Percentiles rank a stretch among this genome's conserved stretches.
Conservation (phyloP, 2,329 filamentous ascomycete genomes). For the Neonectria faginata region DNA sequence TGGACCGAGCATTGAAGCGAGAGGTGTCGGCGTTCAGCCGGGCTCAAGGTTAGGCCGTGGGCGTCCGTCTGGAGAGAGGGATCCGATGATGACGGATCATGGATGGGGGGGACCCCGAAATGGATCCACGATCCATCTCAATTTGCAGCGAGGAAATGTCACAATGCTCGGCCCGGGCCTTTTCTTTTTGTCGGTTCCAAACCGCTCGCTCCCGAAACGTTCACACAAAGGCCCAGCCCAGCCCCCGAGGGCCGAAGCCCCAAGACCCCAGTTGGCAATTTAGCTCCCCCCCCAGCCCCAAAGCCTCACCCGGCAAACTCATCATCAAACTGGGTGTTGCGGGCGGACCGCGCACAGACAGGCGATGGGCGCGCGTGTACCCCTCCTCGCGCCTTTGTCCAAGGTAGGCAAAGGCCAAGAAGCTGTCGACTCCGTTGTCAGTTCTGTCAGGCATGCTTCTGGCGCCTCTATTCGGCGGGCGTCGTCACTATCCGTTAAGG, state of each 20-base stretch:
- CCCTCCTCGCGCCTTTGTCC: constrained; percentile 30
- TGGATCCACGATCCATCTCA: constrained; percentile 15
- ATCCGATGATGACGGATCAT: constrained; percentile 19
- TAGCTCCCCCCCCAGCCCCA: constrained; percentile 9
- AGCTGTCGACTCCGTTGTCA: constrained; percentile 20
- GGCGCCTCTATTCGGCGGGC: constrained; percentile 5
- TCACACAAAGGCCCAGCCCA: constrained; percentile 19
- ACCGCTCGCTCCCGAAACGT: constrained; percentile 21
- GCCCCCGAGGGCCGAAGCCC: too few species aligned
- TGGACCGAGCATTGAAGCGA: constrained; percentile 2
- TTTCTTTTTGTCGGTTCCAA: constrained; percentile 34
- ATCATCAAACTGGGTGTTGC: constrained; percentile 31
- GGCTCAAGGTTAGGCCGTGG: constrained; percentile 16
- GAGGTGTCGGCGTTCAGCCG: constrained; percentile 15
- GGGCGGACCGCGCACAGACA: constrained; percentile 40
- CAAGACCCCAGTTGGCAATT: not conserved
- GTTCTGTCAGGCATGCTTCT: constrained; percentile 23
- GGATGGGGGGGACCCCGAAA: constrained; percentile 10
- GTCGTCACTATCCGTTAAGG: constrained; percentile 14
- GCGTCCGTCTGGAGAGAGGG: constrained; percentile 13
- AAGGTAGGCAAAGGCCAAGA: constrained; percentile 36
- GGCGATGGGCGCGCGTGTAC: constrained; percentile 38
- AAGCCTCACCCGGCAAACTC: constrained; percentile 32
- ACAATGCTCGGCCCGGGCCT: constrained; percentile 43
- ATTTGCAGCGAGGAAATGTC: constrained; percentile 11